Percentiles rank a stretch among this genome's conserved stretches.
phyloP scores from a whole-genome alignment of 345 rosid genomes.

The Tarenaya hassleriana region DNA sequence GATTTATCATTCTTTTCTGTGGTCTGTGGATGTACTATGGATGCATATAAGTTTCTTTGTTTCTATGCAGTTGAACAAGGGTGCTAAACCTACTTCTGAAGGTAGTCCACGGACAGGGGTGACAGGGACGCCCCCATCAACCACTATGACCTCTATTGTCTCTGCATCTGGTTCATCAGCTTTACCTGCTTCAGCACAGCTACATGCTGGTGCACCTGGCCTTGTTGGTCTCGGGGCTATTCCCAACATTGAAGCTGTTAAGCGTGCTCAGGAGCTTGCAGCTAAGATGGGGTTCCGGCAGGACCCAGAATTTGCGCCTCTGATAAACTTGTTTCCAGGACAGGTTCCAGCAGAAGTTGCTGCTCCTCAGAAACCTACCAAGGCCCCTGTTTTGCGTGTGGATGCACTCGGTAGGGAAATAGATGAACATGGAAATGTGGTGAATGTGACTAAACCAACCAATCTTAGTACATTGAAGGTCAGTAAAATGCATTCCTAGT shows the following conservation, averaged over 20 bases:
- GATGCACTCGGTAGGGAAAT: conserved; percentile 96
- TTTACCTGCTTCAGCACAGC: conserved; percentile 30
- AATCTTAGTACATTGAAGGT: conserved; percentile 97
- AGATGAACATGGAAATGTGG: conserved; percentile 87
- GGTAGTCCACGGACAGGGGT: conserved; percentile 24
- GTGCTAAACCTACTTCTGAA: conserved; percentile 35
- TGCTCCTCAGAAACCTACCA: conserved; percentile 70
- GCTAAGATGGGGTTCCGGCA: conserved; percentile 77
- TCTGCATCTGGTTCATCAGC: conserved; percentile 25
- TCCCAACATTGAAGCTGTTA: conserved; percentile 74
- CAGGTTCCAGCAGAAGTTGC: conserved; percentile 46
- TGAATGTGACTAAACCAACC: conserved; percentile 75
- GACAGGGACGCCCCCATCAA: too few relatives aligned
- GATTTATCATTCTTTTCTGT: background rate
- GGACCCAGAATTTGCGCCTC: conserved; percentile 70
- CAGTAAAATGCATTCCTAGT: conserved; percentile 10
- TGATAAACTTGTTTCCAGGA: conserved; percentile 71
- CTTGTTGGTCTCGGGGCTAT: conserved; percentile 38
- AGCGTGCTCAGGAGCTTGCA: conserved; percentile 83
- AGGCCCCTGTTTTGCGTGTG: conserved; percentile 81
- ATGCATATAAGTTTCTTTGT: conserved; percentile 15
- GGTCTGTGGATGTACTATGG: background rate
- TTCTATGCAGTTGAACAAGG: conserved; percentile 50
- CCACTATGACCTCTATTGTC: conserved; percentile 21
- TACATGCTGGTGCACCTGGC: conserved; percentile 33